Conservation (phyloP, 2,329 filamentous ascomycete genomes). For the Monosporascus sp. region DNA sequence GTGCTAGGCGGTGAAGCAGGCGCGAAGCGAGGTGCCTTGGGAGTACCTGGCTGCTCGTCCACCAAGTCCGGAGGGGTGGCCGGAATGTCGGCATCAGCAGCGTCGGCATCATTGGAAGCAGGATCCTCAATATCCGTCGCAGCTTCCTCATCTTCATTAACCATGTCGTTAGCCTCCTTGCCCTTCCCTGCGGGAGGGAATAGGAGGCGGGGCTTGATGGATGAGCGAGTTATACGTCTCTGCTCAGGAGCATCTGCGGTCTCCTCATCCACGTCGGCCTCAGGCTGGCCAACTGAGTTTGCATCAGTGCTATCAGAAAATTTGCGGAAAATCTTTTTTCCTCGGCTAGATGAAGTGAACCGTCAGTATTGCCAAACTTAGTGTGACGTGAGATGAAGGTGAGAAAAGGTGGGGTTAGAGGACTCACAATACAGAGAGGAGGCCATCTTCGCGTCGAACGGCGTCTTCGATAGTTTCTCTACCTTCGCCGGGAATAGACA, state of each 20-base stretch:
- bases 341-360: slow-evolving; percentile 51
- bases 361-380: slow-evolving; percentile 11
- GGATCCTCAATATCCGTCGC: slow-evolving; percentile 54
- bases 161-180: slow-evolving; percentile 32
- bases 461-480: slow-evolving; percentile 58
- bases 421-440: slow-evolving; percentile 74
- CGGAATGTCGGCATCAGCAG: slow-evolving; percentile 32
- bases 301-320: slow-evolving; percentile 43
- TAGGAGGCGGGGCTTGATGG: slow-evolving; percentile 66
- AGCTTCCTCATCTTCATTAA: slow-evolving; percentile 54
- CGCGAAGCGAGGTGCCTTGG: slow-evolving; percentile 49
- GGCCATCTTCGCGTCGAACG: slow-evolving; percentile 61
- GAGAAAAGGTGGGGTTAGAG: not conserved
- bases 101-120: slow-evolving; percentile 31
- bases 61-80: slow-evolving; percentile 26
- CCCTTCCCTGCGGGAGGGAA: slow-evolving; percentile 55
- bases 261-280: slow-evolving; percentile 28
- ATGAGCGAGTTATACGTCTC: slow-evolving; percentile 55
- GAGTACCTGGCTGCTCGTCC: slow-evolving; percentile 39
- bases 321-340: slow-evolving; percentile 72
- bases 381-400: slow-evolving; percentile 1
- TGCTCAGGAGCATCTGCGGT: slow-evolving; percentile 28
- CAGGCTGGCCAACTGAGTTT: slow-evolving; percentile 26
- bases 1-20: slow-evolving; percentile 61
- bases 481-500: slow-evolving; percentile 53